Base-by-base conservation (phyloP, 495 filamentous ascomycete genomes). In the Xylaria castorea region DNA sequence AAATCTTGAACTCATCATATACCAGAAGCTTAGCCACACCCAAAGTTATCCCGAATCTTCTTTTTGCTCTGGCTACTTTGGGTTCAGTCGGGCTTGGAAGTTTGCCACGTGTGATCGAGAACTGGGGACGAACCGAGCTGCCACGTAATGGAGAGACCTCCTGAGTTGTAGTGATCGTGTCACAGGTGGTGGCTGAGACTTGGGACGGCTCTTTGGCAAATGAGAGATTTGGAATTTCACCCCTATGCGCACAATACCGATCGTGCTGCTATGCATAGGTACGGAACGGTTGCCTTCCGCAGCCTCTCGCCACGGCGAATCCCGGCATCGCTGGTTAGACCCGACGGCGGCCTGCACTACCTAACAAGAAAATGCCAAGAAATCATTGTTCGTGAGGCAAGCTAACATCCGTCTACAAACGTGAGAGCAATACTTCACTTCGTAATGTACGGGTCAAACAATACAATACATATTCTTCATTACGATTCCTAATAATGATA, bases 131-230 rank as follows among this genome's bases (percentile, higher is more conserved):
- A 51, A 2, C 48, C 50, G 50, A 27, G 50, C 50, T 25, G 50
- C 50, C 50, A 14, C 50, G 50, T 53, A 53, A 53, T 53, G 11
- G 50, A 9, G 48, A 51, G 0, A 27, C 11, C 22, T 46, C 18
- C 36, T 20, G 4, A 27, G 50, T 27, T 27, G 48, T n/a, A 0
- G 48, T 51, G n/a, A 61, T 53, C 34, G 38, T 53, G 63, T 75
- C 50, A 58, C 70, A 66, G 67, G 36, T 51, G 62, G n/a, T 64
- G 61, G 61, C 61, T 64, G 61, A 64, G 61, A 63, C n/a, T 11
- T 36, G 60, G 2, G 32, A n/a, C 32, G 18, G n/a, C 22, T 8
- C 8, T 63, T 44, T 11, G 40, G 30, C n/a, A 22, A 20, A 8
- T n/a, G n/a, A 25, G n/a, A 25, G n/a, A 65, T 65, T 65, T 65